These are phyloP conservation scores for Adansonia gregorii DNA, from an alignment of 441 rosid species.

Conservation along the genomic window DNA sequence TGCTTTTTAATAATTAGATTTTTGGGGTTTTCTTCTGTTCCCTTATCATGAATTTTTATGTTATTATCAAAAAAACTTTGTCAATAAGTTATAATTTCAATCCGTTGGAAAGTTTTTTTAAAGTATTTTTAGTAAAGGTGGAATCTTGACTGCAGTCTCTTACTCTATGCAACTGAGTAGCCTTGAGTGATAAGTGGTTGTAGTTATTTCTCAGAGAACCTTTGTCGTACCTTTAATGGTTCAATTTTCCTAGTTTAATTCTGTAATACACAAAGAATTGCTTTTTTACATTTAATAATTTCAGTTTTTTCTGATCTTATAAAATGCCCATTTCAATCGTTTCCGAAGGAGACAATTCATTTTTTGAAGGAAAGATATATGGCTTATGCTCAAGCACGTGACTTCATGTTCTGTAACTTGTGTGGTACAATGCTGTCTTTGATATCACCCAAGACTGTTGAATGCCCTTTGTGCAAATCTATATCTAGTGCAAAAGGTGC, in stretches of 20 bases:
- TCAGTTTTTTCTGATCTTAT: not conserved
- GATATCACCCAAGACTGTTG: conserved; percentile 33
- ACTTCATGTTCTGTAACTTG: conserved; percentile 59
- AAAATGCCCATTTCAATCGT: not conserved
- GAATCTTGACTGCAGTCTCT: not conserved
- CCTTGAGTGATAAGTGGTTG: not conserved
- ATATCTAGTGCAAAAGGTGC: conserved; percentile 47
- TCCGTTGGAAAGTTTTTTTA: not conserved
- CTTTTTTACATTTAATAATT: not conserved
- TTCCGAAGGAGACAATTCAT: not conserved
- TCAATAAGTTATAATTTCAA: not conserved
- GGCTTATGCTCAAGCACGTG: conserved; percentile 41
- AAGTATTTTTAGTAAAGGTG: not conserved
- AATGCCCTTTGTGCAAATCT: conserved; percentile 52
- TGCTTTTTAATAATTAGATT: not conserved
- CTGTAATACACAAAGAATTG: not conserved
- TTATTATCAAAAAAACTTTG: not conserved
- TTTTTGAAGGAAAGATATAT: conserved; percentile 26
- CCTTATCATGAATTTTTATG: conserved; percentile 6
- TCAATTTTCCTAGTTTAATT: not conserved
- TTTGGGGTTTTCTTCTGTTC: not conserved
- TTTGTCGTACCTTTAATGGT: not conserved
- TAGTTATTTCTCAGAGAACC: conserved; percentile 6
- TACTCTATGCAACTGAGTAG: not conserved
- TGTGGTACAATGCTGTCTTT: conserved; percentile 60